phyloP scores from a whole-genome alignment of 352 stramenopile species.

The Phytopythium chamaehyphon region DNA sequence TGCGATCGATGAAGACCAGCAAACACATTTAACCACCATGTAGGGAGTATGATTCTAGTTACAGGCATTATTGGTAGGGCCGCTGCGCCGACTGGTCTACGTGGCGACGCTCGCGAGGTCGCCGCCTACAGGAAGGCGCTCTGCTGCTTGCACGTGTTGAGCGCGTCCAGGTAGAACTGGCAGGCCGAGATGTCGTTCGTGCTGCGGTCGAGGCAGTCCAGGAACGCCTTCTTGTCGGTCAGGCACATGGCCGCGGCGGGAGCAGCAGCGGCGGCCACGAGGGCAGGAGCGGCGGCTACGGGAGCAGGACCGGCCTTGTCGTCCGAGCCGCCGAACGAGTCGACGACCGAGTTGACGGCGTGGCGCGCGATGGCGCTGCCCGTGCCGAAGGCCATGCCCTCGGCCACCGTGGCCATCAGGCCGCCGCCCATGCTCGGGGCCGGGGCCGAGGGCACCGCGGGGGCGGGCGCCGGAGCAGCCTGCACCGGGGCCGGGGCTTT shows the following conservation, averaged over 20 bases:
- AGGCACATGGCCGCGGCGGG: conserved; percentile 31
- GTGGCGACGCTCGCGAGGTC: too few species aligned
- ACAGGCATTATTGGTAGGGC: too few species aligned
- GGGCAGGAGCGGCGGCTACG: conserved; percentile 8
- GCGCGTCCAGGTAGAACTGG: conserved; percentile 82
- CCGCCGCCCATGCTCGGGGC: conserved; percentile 85
- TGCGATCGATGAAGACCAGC: too few species aligned
- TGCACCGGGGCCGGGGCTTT: conserved; percentile 26
- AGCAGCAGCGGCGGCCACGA: conserved; percentile 5
- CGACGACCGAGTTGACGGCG: conserved; percentile 60
- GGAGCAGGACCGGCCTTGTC: conserved; percentile 21
- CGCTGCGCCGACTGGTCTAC: too few species aligned
- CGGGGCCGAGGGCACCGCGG: conserved; percentile 20
- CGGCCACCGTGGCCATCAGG: conserved; percentile 92
- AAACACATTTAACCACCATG: too few species aligned
- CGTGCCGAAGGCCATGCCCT: conserved; percentile 97
- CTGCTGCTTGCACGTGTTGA: conserved; percentile 84
- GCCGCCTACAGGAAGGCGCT: conserved; percentile 42
- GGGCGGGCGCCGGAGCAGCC: too few species aligned
- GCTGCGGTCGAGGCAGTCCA: conserved; percentile 74
- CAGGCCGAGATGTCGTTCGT: conserved; percentile 75
- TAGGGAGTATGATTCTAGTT: too few species aligned
- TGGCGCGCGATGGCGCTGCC: conserved; percentile 94
- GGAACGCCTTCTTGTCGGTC: conserved; percentile 72
- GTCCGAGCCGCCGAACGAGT: conserved; percentile 60